These are phyloP conservation scores for Quercus mongolica DNA, from an alignment of 306 rosid genomes.

Conservation along the genomic window DNA sequence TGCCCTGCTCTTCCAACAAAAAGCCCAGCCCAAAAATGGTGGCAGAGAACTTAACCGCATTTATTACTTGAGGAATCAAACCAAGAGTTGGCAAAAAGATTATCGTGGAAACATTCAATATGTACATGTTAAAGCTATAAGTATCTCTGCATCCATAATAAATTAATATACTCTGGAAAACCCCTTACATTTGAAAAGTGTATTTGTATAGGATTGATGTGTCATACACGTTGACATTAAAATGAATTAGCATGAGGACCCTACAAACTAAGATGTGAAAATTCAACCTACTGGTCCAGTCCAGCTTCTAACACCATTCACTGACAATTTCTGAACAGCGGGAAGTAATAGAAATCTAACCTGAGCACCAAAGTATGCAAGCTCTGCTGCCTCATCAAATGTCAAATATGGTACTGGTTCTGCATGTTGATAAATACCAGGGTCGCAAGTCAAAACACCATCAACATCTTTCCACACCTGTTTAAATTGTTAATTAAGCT, in stretches of 20 bases:
- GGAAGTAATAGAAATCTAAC: constrained; percentile 31
- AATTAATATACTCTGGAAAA: not conserved
- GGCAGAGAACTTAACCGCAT: not conserved
- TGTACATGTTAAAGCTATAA: not conserved
- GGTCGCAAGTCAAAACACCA: constrained; percentile 95
- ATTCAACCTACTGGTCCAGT: not conserved
- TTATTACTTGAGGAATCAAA: not conserved
- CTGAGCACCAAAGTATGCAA: constrained; percentile 99
- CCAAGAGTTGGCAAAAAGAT: not conserved
- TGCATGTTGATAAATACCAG: constrained; percentile 63
- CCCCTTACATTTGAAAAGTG: not conserved
- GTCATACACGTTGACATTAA: not conserved
- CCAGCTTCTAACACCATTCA: not conserved
- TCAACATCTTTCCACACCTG: constrained; percentile 99
- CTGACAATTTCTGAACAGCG: not conserved
- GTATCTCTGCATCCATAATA: not conserved
- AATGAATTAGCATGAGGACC: not conserved
- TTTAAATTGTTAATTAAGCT: constrained; percentile 19
- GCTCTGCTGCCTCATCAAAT: constrained; percentile 98
- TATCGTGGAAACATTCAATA: not conserved
- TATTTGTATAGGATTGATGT: not conserved
- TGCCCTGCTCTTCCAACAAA: not conserved
- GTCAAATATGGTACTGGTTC: constrained; percentile 88
- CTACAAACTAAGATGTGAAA: not conserved
- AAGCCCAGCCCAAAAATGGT: not conserved